Evolutionary conservation across 768 basidiomycete species (phyloP), one percentile per base, ranked within the genome.

Genomic region (Kwoniella dejecticola): DNA sequence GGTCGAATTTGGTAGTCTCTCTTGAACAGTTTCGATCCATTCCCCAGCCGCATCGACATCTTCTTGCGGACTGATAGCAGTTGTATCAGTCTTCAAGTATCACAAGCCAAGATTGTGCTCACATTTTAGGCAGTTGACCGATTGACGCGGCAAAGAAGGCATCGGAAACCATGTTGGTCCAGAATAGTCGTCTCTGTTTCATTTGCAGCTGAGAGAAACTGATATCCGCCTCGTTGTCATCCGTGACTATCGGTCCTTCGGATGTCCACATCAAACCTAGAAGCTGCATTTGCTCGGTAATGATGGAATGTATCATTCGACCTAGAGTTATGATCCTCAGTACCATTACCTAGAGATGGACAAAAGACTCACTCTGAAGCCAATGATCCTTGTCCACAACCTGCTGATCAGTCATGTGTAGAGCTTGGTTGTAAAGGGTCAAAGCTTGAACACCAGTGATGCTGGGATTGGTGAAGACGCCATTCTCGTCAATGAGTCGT

Each of bases 171-270:
- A 71, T 45, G 38, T 61, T 38, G 3, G 56, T 61, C 61, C 61
- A 71, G 53, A 68, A 71, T 21, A 71, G 12, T 4, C 70, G 53
- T 40, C 70, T 24, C 24, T 71, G 67, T 36, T 64, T 68, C 62
- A 71, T 63, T 26, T 60, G 55, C 30, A 64, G 23, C 27, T 64
- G 63, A 11, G 56, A 27, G 19, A 38, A 19, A 19, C 41, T 57
- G 17, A 62, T 30, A 10, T 52, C 47, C 0, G 65, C 19, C 29
- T 68, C 70, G 11, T 46, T 45, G 7, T 31, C 36, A 52, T 71
- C 64, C 5, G 48, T 44, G 17, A 56, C 26, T 21, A 71, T 64
- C 2, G 59, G 57, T 21, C 49, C 56, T 12, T 52, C 42, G 13
- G 67, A 42, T 38, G 59, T 54, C 70, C 70, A 71, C 57, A 66